A percentile compares a stretch with the other conserved stretches of the same genome.
Evolutionary conservation across 768 basidiomycete species (phyloP).

Genomic region (Pholiota conissans): DNA sequence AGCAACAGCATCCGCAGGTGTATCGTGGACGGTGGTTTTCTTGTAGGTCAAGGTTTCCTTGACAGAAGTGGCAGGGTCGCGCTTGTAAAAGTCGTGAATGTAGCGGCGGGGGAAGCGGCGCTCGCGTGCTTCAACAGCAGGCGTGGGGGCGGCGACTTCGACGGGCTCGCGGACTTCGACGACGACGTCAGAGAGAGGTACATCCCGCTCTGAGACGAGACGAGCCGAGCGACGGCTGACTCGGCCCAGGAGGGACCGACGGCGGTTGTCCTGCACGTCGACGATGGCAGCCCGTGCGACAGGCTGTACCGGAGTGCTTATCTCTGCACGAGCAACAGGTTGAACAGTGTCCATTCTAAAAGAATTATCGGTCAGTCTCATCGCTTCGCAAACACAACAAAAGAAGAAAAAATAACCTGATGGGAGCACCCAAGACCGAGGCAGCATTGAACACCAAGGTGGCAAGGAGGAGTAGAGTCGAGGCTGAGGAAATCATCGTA

Average conservation of each 20-base stretch:
- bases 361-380: neutral
- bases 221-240: conserved; percentile 28
- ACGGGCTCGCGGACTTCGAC: conserved; percentile 25
- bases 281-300: conserved; percentile 27
- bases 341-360: conserved; percentile 28
- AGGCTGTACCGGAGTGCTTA: conserved; percentile 18
- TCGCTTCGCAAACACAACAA: neutral
- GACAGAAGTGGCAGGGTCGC: conserved; percentile 22
- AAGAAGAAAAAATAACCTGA: conserved; percentile 30
- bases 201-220: conserved; percentile 22
- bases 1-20: conserved; percentile 22
- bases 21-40: conserved; percentile 21
- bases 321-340: conserved; percentile 25
- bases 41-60: conserved; percentile 22
- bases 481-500: conserved; percentile 41
- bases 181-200: conserved; percentile 16
- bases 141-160: neutral
- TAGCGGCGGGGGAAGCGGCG: conserved; percentile 30
- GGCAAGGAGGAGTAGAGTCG: conserved; percentile 36
- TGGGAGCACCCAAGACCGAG: conserved; percentile 36
- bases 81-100: conserved; percentile 29
- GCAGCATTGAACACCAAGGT: conserved; percentile 39
- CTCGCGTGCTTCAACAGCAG: neutral
- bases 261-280: conserved; percentile 24
- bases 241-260: conserved; percentile 16